Conservation (phyloP, 805 yeast genomes). For the Yarrowia divulgata region DNA sequence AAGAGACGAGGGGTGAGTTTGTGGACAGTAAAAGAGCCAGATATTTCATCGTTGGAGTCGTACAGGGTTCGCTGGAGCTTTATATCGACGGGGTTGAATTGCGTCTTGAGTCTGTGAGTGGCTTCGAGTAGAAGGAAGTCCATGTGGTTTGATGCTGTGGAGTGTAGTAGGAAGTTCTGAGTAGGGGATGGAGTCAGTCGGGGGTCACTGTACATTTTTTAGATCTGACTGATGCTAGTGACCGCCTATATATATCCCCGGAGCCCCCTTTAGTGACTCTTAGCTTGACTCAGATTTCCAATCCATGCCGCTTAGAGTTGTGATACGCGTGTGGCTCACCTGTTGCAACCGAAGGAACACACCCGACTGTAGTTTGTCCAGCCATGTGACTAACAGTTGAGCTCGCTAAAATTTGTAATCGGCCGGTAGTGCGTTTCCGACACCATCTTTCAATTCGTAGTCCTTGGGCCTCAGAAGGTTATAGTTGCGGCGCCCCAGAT, state of each 20-base stretch:
- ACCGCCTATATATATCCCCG: background rate
- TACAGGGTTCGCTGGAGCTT: conserved; percentile 4
- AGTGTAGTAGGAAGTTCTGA: conserved; percentile 19
- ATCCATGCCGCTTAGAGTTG: background rate
- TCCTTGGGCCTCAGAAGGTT: background rate
- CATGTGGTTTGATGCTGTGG: conserved; percentile 12
- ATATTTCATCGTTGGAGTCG: conserved; percentile 22
- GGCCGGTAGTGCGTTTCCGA: conserved; percentile 23
- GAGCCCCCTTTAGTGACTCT: conserved; percentile 2
- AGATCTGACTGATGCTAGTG: too few relatives aligned
- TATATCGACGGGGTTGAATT: conserved; percentile 21
- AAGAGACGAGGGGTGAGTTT: conserved; percentile 10
- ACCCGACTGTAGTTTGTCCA: background rate
- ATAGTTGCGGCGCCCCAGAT: conserved; percentile 6
- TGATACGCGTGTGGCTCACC: background rate
- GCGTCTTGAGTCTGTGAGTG: conserved; percentile 20
- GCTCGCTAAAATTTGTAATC: conserved; percentile 20
- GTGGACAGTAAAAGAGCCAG: conserved; percentile 15
- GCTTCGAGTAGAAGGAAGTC: conserved; percentile 23
- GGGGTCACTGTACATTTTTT: conserved; percentile 22
- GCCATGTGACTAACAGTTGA: conserved; percentile 19
- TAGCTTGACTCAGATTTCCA: background rate
- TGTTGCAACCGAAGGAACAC: background rate
- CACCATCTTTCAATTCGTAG: background rate
- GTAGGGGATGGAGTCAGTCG: conserved; percentile 18